These are phyloP conservation scores for Aspergillus avenaceus DNA, from an alignment of 495 filamentous ascomycete genomes.

Conservation along the genomic window DNA sequence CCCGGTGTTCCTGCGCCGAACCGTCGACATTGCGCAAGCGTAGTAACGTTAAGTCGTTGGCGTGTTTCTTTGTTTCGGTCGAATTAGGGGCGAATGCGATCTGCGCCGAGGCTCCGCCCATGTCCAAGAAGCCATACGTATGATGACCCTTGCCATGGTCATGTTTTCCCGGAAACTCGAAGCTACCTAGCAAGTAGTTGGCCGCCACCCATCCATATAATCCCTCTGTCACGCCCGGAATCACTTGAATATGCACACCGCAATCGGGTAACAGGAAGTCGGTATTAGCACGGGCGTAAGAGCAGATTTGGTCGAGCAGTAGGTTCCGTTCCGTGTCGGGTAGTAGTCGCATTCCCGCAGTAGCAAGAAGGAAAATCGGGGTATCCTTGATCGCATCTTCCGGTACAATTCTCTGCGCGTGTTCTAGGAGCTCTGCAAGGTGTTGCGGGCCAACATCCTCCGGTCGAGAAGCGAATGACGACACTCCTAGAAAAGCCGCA, in stretches of 20 bases:
- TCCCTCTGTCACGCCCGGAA: slow-evolving; percentile 94
- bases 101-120: slow-evolving; percentile 96
- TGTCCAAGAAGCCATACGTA: slow-evolving; percentile 97
- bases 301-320: slow-evolving; percentile 75
- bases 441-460: slow-evolving; percentile 77
- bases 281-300: slow-evolving; percentile 73
- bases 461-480: slow-evolving; percentile 77
- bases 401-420: slow-evolving; percentile 81
- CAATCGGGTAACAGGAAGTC: slow-evolving; percentile 89
- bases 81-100: slow-evolving; percentile 95
- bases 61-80: slow-evolving; percentile 87
- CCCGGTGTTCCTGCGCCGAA: slow-evolving; percentile 66
- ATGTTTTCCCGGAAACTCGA: slow-evolving; percentile 73
- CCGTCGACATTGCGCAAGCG: slow-evolving; percentile 81
- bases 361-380: slow-evolving; percentile 91
- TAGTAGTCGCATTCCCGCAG: slow-evolving; percentile 94
- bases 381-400: slow-evolving; percentile 72
- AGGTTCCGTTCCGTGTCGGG: slow-evolving; percentile 63
- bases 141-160: slow-evolving; percentile 82
- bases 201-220: slow-evolving; percentile 98
- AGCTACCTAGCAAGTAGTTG: slow-evolving; percentile 95
- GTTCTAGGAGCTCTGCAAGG: slow-evolving; percentile 71
- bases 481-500: slow-evolving; percentile 57
- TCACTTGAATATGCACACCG: slow-evolving; percentile 85
- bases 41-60: slow-evolving; percentile 81